Percentiles rank a stretch among this genome's conserved stretches.
Evolutionary conservation across 352 stramenopile genomes (phyloP).

Genomic region (Phytopythium litorale): DNA sequence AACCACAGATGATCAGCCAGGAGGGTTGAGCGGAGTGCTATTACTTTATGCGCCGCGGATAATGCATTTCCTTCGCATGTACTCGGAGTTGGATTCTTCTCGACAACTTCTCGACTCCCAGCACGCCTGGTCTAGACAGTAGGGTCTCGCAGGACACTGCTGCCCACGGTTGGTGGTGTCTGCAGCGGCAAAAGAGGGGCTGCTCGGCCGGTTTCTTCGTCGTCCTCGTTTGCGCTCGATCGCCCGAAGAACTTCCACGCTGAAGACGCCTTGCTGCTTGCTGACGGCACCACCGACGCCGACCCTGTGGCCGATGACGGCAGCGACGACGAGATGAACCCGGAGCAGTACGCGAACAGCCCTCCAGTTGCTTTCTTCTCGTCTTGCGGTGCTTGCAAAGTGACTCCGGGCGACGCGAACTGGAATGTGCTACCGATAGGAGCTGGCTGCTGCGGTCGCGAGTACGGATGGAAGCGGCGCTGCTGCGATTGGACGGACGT

Average conservation of each 20-base stretch:
- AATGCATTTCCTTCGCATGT: conserved; percentile 6
- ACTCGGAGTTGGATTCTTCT: background rate
- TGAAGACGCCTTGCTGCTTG: background rate
- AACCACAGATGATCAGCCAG: background rate
- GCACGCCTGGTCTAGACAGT: background rate
- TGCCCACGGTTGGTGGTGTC: background rate
- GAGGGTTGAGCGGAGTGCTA: background rate
- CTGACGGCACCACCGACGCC: background rate
- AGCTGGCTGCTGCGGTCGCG: background rate
- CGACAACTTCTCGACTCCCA: background rate
- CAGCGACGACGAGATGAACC: conserved; percentile 4
- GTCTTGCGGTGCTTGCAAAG: background rate
- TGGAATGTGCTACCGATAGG: background rate
- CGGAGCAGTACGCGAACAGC: conserved; percentile 5
- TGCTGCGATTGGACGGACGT: background rate
- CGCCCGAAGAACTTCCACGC: conserved; percentile 7
- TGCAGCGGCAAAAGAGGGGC: background rate
- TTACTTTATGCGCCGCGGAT: background rate
- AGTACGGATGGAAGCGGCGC: background rate
- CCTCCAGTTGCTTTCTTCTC: background rate
- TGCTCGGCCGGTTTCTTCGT: conserved; percentile 3
- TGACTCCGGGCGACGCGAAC: background rate
- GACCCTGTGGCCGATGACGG: background rate
- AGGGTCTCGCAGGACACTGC: background rate
- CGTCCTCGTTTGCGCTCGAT: background rate